A percentile compares a stretch with the other conserved stretches of the same genome.
These are phyloP conservation scores for Alternaria sp. DNA, from an alignment of 2,329 filamentous ascomycete species.

Conservation along the genomic window DNA sequence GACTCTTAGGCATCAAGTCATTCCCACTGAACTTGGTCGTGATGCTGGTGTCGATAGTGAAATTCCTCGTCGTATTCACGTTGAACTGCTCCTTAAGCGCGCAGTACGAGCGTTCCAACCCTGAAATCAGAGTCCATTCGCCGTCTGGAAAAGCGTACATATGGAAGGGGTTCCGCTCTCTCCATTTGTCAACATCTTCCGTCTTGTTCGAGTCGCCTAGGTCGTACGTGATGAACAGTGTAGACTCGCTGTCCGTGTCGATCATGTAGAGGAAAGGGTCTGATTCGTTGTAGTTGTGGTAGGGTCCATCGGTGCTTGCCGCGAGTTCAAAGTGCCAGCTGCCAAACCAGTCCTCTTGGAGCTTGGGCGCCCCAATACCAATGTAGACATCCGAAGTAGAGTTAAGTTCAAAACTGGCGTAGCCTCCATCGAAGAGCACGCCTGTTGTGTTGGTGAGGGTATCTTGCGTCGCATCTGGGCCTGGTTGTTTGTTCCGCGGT, in stretches of 20 bases:
- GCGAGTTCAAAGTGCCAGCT: constrained; percentile 83
- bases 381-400: constrained; percentile 76
- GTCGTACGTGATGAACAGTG: constrained; percentile 80
- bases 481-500: constrained; percentile 69
- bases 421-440: constrained; percentile 71
- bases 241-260: constrained; percentile 82
- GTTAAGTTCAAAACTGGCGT: constrained; percentile 69
- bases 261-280: constrained; percentile 75
- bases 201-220: constrained; percentile 64
- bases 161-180: constrained; percentile 67
- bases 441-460: constrained; percentile 54
- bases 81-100: constrained; percentile 74
- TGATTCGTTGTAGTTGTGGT: constrained; percentile 69
- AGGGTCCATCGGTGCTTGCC: constrained; percentile 79
- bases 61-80: constrained; percentile 67
- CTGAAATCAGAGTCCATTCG: constrained; percentile 65
- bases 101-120: constrained; percentile 82
- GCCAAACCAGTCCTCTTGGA: constrained; percentile 66
- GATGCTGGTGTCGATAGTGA: constrained; percentile 70
- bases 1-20: constrained; percentile 71
- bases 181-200: constrained; percentile 63
- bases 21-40: constrained; percentile 70
- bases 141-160: constrained; percentile 77
- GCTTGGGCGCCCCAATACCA: constrained; percentile 74
- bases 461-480: constrained; percentile 62